Evolutionary conservation across 345 rosid genomes (phyloP), one percentile per base, ranked within the genome.

Genomic region (Citrus sp.): DNA sequence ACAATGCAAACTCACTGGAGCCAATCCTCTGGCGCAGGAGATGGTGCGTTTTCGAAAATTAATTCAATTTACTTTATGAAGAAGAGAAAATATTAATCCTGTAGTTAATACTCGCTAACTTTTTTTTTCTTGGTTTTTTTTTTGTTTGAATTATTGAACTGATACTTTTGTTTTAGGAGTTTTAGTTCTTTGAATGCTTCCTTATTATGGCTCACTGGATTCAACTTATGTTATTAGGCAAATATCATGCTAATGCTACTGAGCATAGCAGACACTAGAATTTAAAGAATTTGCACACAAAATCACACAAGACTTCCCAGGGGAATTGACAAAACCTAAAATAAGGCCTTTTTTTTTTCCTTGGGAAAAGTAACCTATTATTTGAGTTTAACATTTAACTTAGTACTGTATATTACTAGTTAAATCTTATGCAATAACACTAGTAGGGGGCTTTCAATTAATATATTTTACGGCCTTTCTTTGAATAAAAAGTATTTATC

Each of bases 1-100:
- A 51, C 99, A 96, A 80, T 96, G 99, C 93, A 86, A 87, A 70
- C 97, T 96, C 78, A 96, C 98, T 59, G 98, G 99, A 71, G 99
- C 87, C 86, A 97, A 97, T 77, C 99, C 98, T 74, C 98, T 97
- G 74, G 91, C 99, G 38, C 98, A 97, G 83, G 98, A 97, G 78
- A 97, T 93, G 99, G 99, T 94, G 80, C 51, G 90, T 82, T 77
- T 35, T 78, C 35, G 10, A 12, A 37, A 7, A 66, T 9, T 6
- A 60, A 27, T 46, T 70, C 32, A 27, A 5, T 7, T 54, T 13
- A 6, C 34, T 1, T 27, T 40, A 12, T 19, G 0, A 46, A 13
- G 25, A 22, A 64, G 28, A 51, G 2, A 22, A 46, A 65, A 14
- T 0, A 5, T 65, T 9, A 62, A 9, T 25, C 4, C 27, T 40